phyloP scores from a whole-genome alignment of 352 stramenopile species.

The Pythium vanterpoolii region DNA sequence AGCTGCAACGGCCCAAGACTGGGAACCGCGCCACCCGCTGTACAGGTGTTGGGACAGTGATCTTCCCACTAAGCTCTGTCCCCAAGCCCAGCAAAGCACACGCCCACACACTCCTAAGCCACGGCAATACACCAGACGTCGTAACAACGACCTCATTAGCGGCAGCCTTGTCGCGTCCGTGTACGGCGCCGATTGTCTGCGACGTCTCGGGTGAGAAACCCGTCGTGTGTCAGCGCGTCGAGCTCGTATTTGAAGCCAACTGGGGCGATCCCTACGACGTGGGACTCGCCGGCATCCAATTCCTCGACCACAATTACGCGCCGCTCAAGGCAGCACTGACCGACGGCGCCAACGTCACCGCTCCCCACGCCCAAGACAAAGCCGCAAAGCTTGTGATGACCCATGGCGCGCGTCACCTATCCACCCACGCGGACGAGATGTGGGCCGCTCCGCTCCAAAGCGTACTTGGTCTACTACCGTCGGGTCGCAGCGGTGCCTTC shows the following conservation, averaged over 20 bases:
- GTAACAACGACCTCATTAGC: background rate
- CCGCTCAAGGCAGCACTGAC: conserved; percentile 30
- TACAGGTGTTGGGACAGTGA: conserved; percentile 4
- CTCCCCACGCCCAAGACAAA: conserved; percentile 31
- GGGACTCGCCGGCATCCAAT: conserved; percentile 51
- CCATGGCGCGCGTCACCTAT: conserved; percentile 45
- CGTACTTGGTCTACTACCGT: conserved; percentile 32
- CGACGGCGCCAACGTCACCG: conserved; percentile 29
- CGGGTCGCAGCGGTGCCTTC: conserved; percentile 31
- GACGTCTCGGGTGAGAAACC: conserved; percentile 41
- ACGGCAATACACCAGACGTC: background rate
- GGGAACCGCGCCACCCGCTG: conserved; percentile 39
- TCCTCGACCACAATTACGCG: conserved; percentile 55
- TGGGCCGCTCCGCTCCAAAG: conserved; percentile 49
- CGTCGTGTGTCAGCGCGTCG: conserved; percentile 43
- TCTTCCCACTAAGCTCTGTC: conserved; percentile 38
- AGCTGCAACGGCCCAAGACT: conserved; percentile 48
- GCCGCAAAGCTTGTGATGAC: conserved; percentile 39
- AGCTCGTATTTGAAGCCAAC: conserved; percentile 58
- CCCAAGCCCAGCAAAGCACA: conserved; percentile 33
- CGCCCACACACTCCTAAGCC: conserved; percentile 12
- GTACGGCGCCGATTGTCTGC: conserved; percentile 56
- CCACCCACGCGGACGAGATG: conserved; percentile 50
- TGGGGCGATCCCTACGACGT: conserved; percentile 74
- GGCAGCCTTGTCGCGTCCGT: conserved; percentile 34